Base-by-base conservation (phyloP, 441 rosid genomes). In the Euphorbia celastroides region DNA sequence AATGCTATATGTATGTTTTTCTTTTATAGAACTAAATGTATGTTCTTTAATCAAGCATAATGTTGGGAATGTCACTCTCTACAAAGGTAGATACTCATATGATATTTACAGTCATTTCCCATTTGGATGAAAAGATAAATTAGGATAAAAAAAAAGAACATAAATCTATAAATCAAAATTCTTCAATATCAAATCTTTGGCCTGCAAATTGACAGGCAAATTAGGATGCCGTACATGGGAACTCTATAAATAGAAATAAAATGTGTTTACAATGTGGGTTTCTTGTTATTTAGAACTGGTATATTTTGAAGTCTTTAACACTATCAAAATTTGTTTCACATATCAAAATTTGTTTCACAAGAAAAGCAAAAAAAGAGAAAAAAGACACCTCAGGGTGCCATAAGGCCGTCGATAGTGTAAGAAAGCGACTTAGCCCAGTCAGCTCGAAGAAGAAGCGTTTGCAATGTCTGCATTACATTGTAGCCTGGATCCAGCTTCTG, bases 391-490 rank as follows among this genome's bases (percentile, higher is more conserved):
- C 70, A 95, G 0, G 97, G 98, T 44, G 97, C 97, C 98, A 95
- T 95, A 77, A 95, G 77, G 73, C 98, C 98, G 60, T 92, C 97
- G 60, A 95, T 89, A 2, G 98, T 95, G 79, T 92, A 87, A 34
- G 98, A 90, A 69, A 92, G 98, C 66, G 96, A 85, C 78, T 89
- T 90, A 9, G 97, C 99, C 99, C 98, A 95, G 81, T 90, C 97
- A 22, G 88, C 92, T 77, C 82, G 88, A 56, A 92, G 89, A 30
- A 92, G 84, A 74, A 95, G 78, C 7, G 97, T 86, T 75, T 92
- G 98, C 63, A 95, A 76, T 10, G 99, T 95, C 30, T 88, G 83
- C 99, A 95, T 90, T 70, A 95, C 96, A 64, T 95, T 85, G 67
- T 90, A 95, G 61, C 79, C 80, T 30, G 97, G 99, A 82, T 92